A percentile compares a stretch with the other conserved stretches of the same genome.
Conservation (phyloP, 441 rosid genomes). For the Arabidopsis hybrid region DNA sequence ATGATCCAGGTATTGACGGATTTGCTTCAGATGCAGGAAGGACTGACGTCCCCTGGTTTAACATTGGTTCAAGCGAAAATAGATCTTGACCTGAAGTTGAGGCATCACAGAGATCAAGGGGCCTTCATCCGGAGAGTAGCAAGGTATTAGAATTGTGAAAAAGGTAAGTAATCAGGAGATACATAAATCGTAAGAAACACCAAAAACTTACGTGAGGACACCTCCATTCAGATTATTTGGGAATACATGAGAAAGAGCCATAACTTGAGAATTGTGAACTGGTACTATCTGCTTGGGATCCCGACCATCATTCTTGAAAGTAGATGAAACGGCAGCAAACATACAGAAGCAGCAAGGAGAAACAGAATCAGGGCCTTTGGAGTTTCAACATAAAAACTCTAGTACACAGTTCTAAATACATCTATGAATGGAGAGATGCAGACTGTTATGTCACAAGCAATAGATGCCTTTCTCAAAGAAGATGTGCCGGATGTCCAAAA, state of each 20-base stretch:
- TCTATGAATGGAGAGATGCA: constrained; percentile 20
- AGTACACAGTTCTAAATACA: background rate
- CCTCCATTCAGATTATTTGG: constrained; percentile 84
- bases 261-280: constrained; percentile 82
- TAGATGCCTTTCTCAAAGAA: constrained; percentile 1
- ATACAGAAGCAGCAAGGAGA: constrained; percentile 43
- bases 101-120: constrained; percentile 89
- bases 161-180: constrained; percentile 20
- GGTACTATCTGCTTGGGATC: constrained; percentile 70
- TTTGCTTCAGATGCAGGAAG: constrained; percentile 69
- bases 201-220: constrained; percentile 72
- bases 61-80: constrained; percentile 59
- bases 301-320: constrained; percentile 73
- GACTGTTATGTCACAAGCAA: background rate
- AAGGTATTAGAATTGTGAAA: constrained; percentile 38
- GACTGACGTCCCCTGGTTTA: constrained; percentile 73
- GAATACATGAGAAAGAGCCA: constrained; percentile 85
- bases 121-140: constrained; percentile 71
- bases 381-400: constrained; percentile 30
- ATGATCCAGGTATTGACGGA: constrained; percentile 65
- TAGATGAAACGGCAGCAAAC: constrained; percentile 31
- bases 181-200: constrained; percentile 33
- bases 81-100: constrained; percentile 70
- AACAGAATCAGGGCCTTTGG: constrained; percentile 43
- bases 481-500: constrained; percentile 1